Conservation (phyloP, 176 grass and related monocot species). For the Neostapfia colusana region DNA sequence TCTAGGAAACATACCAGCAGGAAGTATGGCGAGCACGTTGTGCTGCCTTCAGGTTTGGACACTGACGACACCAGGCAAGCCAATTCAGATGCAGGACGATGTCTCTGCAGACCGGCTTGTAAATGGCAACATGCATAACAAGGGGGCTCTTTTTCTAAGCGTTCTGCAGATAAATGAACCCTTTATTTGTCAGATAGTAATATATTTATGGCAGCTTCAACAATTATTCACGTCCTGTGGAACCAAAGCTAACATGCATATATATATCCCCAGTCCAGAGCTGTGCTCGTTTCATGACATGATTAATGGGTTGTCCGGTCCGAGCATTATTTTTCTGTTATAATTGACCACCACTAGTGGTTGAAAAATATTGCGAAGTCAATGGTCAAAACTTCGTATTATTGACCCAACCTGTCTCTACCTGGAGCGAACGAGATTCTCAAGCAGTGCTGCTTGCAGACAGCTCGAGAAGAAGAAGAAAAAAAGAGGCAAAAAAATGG, state of each 20-base stretch:
- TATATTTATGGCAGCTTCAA: background rate
- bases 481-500: too few relatives aligned
- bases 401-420: background rate
- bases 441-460: background rate
- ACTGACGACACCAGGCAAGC: background rate
- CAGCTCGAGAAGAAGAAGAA: background rate
- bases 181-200: background rate
- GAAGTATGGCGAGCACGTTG: background rate
- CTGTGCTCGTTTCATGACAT: background rate
- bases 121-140: slow-evolving; percentile 3
- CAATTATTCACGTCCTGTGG: too few relatives aligned
- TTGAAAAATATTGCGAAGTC: background rate
- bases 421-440: background rate
- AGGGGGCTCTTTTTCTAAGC: background rate
- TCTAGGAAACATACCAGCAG: background rate
- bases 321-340: background rate
- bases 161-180: background rate
- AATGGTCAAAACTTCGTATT: background rate
- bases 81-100: background rate
- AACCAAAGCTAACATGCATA: too few relatives aligned
- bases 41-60: background rate
- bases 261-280: too few relatives aligned
- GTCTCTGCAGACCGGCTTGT: background rate
- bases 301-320: background rate
- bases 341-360: background rate